A percentile compares a stretch with the other conserved stretches of the same genome.
Evolutionary conservation across 1,284 basidiomycete species (phyloP).

Genomic region (Cryptococcus sp.): DNA sequence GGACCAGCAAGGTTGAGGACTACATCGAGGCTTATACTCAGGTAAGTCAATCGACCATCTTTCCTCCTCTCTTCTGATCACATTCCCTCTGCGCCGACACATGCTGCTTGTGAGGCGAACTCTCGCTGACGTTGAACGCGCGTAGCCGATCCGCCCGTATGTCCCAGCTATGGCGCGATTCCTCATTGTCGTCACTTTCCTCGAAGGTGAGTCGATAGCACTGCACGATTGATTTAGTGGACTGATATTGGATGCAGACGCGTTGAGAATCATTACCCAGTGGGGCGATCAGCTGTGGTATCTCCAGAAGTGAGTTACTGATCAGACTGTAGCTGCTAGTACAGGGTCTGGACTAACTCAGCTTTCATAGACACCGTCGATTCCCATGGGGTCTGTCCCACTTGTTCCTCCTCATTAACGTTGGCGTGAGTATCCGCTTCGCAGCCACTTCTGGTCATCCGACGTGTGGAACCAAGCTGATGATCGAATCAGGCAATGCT

Average conservation of each 20-base stretch:
- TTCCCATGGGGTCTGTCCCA: constrained; percentile 96
- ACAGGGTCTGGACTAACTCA: constrained; percentile 14
- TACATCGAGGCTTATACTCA: constrained; percentile 88
- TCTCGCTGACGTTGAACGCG: constrained; percentile 3
- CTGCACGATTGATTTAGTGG: not conserved
- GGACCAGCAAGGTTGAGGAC: constrained; percentile 85
- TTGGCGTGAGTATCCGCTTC: constrained; percentile 67
- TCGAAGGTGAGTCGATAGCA: constrained; percentile 64
- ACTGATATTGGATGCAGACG: constrained; percentile 56
- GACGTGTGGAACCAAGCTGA: too few species aligned
- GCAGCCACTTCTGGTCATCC: too few species aligned
- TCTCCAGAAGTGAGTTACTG: constrained; percentile 74
- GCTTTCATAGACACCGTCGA: constrained; percentile 71
- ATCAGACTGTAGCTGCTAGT: constrained; percentile 2
- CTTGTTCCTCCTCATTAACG: constrained; percentile 86
- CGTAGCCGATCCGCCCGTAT: constrained; percentile 81
- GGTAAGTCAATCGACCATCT: constrained; percentile 28
- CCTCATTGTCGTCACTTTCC: constrained; percentile 96
- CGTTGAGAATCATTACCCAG: constrained; percentile 88
- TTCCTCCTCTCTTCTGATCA: not conserved
- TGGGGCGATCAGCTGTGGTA: constrained; percentile 98
- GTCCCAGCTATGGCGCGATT: constrained; percentile 94
- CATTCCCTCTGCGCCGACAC: too few species aligned
- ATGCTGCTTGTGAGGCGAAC: not conserved
- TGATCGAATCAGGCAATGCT: constrained; percentile 73